Base-by-base conservation (phyloP, 306 rosid species). In the Glycine tomentella region DNA sequence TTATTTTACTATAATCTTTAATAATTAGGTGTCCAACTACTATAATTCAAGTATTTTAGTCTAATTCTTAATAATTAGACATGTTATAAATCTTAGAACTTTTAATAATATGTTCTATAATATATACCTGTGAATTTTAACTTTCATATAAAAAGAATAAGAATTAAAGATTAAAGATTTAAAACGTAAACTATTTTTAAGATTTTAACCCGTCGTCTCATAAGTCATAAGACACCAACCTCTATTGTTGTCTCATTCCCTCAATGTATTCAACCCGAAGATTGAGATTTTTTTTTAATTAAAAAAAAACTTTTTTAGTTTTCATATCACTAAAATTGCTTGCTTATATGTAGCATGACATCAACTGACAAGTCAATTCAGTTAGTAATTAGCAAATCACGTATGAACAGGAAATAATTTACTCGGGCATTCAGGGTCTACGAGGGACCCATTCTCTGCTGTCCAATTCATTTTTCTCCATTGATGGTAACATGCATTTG, bases 401-500 rank as follows among this genome's bases (percentile, higher is more conserved):
- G 57, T 52, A 42, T 81, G 81, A 75, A 67, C 76, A 33, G 42
- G 77, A 74, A 46, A 49, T 73, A 46, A 71, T 53, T 77, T 75
- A 40, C 25, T 76, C 58, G 20, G 61, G 50, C 14, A 40, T 9
- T 48, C 12, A 68, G 81, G 69, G 46, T 33, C 76, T 68, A 7
- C 9, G 3, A 76, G 67, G 86, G 83, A 17, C 80, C 87, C 84
- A 74, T 59, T 33, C 8, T 59, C 63, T n/a, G 81, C 67, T 84
- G 81, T 84, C 77, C 15, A 69, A 84, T 50, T 75, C 42, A 51
- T 50, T 50, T 79, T 84, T 51, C 59, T 14, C 51, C 7, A 58
- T 14, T 75, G 77, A 75, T 82, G 31, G 77, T 72, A 64, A 73
- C 77, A 12, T 84, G 72, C 77, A 72, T 63, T 83, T 78, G 71